Conservation (phyloP, 1,284 basidiomycete genomes). For the Laetiporus sulphureus region DNA sequence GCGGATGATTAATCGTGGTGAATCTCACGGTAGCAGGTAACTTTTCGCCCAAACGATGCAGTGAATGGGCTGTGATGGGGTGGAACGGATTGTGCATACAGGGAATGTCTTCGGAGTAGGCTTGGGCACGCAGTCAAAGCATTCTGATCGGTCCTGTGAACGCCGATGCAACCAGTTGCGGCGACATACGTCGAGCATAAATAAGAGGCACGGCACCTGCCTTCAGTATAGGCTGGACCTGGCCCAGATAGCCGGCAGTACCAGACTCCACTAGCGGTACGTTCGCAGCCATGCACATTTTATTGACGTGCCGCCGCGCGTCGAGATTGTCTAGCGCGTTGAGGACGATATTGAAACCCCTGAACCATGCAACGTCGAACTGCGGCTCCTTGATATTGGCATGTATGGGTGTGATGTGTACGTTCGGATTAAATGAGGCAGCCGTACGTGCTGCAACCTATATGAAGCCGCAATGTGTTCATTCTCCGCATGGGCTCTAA, state of each 20-base stretch:
- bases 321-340: constrained; percentile 97
- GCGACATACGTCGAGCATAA: too few species aligned
- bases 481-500: too few species aligned
- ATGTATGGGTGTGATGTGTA: constrained; percentile 85
- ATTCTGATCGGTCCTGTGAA: constrained; percentile 74
- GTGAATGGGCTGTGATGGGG: constrained; percentile 95
- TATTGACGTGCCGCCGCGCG: constrained; percentile 91
- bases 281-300: constrained; percentile 90
- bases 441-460: constrained; percentile 89
- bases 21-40: constrained; percentile 86
- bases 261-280: constrained; percentile 95
- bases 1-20: too few species aligned
- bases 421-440: constrained; percentile 86
- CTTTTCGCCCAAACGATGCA: constrained; percentile 99
- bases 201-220: too few species aligned
- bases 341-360: constrained; percentile 86
- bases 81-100: constrained; percentile 97
- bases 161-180: too few species aligned
- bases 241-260: constrained; percentile 92
- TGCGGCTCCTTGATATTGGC: constrained; percentile 94
- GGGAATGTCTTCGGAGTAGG: constrained; percentile 92
- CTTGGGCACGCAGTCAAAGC: constrained; percentile 90
- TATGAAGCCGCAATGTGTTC: too few species aligned
- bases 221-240: constrained; percentile 74
- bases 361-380: constrained; percentile 90